Percentiles rank a stretch among this genome's conserved stretches.
Evolutionary conservation across 495 filamentous ascomycete species (phyloP).

Genomic region (Trichoderma orchidacearum): DNA sequence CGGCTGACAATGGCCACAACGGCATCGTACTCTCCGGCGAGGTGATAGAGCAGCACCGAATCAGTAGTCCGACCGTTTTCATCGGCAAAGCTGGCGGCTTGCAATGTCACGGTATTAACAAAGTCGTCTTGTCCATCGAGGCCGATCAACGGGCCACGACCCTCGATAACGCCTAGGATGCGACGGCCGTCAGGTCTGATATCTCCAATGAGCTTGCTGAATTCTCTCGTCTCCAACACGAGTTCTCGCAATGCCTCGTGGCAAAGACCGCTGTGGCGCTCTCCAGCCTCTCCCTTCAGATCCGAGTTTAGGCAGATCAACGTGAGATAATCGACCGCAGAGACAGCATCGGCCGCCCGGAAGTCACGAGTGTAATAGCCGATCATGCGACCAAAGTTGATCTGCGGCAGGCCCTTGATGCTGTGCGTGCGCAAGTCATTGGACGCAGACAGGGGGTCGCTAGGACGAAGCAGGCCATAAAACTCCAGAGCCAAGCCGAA

Average conservation of each 20-base stretch:
- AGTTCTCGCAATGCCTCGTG: slow-evolving; percentile 92
- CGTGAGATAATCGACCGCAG: slow-evolving; percentile 85
- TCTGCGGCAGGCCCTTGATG: slow-evolving; percentile 68
- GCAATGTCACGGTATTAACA: slow-evolving; percentile 70
- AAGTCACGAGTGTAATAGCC: slow-evolving; percentile 95
- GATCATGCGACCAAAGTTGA: slow-evolving; percentile 87
- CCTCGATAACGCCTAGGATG: slow-evolving; percentile 75
- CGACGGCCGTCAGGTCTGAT: slow-evolving; percentile 69
- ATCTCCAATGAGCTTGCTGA: slow-evolving; percentile 85
- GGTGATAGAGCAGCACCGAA: slow-evolving; percentile 84
- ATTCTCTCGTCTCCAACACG: slow-evolving; percentile 86
- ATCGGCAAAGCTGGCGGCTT: slow-evolving; percentile 82
- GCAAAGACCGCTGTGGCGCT: slow-evolving; percentile 66
- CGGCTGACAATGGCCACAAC: slow-evolving; percentile 82
- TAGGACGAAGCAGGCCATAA: slow-evolving; percentile 81
- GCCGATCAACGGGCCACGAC: slow-evolving; percentile 73
- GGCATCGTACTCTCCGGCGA: slow-evolving; percentile 86
- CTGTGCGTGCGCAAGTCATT: slow-evolving; percentile 57
- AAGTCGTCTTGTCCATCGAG: slow-evolving; percentile 69
- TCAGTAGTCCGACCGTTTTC: slow-evolving; percentile 87
- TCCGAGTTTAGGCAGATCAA: slow-evolving; percentile 90
- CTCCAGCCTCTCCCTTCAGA: slow-evolving; percentile 56
- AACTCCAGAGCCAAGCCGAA: slow-evolving; percentile 82
- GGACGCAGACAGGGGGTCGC: slow-evolving; percentile 52
- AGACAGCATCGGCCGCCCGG: slow-evolving; percentile 70